A percentile compares a stretch with the other conserved stretches of the same genome.
These are phyloP conservation scores for Boletus fagicola DNA, from an alignment of 768 basidiomycete genomes.

Conservation along the genomic window DNA sequence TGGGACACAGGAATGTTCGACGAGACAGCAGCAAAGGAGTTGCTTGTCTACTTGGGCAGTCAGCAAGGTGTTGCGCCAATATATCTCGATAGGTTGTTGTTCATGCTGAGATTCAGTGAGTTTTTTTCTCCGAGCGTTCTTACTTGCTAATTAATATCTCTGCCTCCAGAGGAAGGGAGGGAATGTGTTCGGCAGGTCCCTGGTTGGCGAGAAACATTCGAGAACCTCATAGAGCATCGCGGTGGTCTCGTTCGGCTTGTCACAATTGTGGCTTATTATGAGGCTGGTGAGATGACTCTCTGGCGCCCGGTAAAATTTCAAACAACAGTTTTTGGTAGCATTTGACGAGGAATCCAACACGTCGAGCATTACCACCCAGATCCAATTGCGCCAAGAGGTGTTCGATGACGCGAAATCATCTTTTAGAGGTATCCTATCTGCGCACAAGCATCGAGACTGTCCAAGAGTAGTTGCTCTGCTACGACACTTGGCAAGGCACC, in stretches of 20 bases:
- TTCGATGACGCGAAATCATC: slow-evolving; percentile 3
- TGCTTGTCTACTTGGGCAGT: slow-evolving; percentile 3
- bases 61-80: slow-evolving; percentile 7
- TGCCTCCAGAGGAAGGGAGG: slow-evolving; percentile 8
- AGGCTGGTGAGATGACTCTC: slow-evolving; percentile 6
- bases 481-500: slow-evolving; percentile 10
- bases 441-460: slow-evolving; percentile 5
- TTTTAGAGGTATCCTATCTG: not conserved
- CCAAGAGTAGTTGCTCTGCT: slow-evolving; percentile 14
- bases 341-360: not conserved
- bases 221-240: not conserved
- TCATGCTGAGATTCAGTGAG: slow-evolving; percentile 20
- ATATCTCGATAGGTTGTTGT: too few species aligned
- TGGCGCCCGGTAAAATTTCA: not conserved
- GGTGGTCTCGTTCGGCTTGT: slow-evolving; percentile 8
- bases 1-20: slow-evolving; percentile 17
- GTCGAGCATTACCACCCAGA: not conserved
- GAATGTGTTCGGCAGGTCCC: not conserved
- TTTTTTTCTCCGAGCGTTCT: not conserved
- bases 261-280: slow-evolving; percentile 9
- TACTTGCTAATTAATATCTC: not conserved
- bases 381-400: not conserved
- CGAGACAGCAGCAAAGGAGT: not conserved
- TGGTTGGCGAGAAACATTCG: not conserved
- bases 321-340: not conserved